Percentiles rank a stretch among this genome's conserved stretches.
These are phyloP conservation scores for Naumovozyma baii DNA, from an alignment of 805 yeast genomes.

Conservation along the genomic window DNA sequence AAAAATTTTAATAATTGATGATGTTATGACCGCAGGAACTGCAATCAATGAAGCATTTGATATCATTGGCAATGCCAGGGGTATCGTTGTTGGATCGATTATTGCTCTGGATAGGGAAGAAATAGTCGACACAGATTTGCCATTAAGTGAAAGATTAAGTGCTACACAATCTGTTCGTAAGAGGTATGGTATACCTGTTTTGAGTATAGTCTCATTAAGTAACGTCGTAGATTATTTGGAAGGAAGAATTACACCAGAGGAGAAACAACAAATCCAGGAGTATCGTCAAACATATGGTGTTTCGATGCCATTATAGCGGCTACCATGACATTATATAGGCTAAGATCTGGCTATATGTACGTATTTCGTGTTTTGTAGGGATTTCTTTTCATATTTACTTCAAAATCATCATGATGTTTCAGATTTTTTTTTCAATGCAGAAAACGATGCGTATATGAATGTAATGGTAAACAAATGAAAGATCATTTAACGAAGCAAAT, in stretches of 20 bases:
- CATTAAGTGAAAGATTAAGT: slow-evolving; percentile 35
- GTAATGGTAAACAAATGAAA: too few relatives aligned
- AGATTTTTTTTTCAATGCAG: too few relatives aligned
- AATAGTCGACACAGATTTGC: slow-evolving; percentile 51
- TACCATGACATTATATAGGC: too few relatives aligned
- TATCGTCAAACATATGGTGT: slow-evolving; percentile 40
- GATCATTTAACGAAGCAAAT: too few relatives aligned
- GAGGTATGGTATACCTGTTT: slow-evolving; percentile 70
- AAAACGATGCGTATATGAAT: too few relatives aligned
- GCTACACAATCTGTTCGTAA: slow-evolving; percentile 76
- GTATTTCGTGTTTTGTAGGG: too few relatives aligned
- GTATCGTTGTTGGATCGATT: slow-evolving; percentile 70
- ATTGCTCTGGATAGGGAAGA: slow-evolving; percentile 96
- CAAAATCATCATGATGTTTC: too few relatives aligned
- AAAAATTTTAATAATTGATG: slow-evolving; percentile 80
- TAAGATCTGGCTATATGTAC: too few relatives aligned
- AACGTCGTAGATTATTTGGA: slow-evolving; percentile 62
- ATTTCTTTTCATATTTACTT: too few relatives aligned
- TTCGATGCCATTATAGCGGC: too few relatives aligned
- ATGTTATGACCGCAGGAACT: slow-evolving; percentile 97
- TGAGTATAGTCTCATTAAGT: slow-evolving; percentile 64
- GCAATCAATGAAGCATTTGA: slow-evolving; percentile 91
- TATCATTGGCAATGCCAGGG: slow-evolving; percentile 61
- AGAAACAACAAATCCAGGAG: slow-evolving; percentile 46
- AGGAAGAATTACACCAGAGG: slow-evolving; percentile 46